Evolutionary conservation across 2,329 filamentous ascomycete genomes (phyloP).

Genomic region (Fusarium beomiforme): DNA sequence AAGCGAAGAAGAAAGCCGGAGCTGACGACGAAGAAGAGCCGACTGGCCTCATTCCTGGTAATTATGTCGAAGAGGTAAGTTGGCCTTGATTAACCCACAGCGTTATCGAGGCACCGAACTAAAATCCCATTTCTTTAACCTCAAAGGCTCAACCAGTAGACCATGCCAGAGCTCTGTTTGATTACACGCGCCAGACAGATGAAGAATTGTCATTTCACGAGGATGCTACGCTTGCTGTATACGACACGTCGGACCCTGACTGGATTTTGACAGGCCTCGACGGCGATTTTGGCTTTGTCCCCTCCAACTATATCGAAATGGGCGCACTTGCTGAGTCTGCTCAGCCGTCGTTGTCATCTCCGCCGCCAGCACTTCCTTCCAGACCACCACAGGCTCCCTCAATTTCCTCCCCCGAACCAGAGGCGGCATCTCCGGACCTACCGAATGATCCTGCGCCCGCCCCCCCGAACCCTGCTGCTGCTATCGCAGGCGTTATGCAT

Average conservation of each 20-base stretch:
- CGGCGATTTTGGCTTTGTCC: slow-evolving; percentile 91
- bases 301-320: slow-evolving; percentile 93
- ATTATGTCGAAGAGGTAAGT: slow-evolving; percentile 89
- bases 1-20: slow-evolving; percentile 88
- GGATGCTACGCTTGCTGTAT: slow-evolving; percentile 84
- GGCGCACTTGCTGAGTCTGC: slow-evolving; percentile 58
- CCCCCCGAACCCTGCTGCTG: slow-evolving; percentile 59
- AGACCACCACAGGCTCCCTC: slow-evolving; percentile 50
- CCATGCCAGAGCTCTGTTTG: slow-evolving; percentile 92
- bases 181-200: slow-evolving; percentile 96
- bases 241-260: slow-evolving; percentile 90
- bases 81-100: background rate
- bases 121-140: background rate
- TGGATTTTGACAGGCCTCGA: slow-evolving; percentile 93
- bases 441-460: slow-evolving; percentile 39
- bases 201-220: slow-evolving; percentile 97
- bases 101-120: background rate
- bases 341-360: slow-evolving; percentile 47
- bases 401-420: slow-evolving; percentile 35
- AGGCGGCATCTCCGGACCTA: slow-evolving; percentile 45
- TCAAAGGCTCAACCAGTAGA: slow-evolving; percentile 67
- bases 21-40: slow-evolving; percentile 90
- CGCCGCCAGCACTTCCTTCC: slow-evolving; percentile 56
- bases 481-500: slow-evolving; percentile 66
- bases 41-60: slow-evolving; percentile 88